These are phyloP conservation scores for Sicyos edulis DNA, from an alignment of 306 rosid genomes.

Conservation along the genomic window DNA sequence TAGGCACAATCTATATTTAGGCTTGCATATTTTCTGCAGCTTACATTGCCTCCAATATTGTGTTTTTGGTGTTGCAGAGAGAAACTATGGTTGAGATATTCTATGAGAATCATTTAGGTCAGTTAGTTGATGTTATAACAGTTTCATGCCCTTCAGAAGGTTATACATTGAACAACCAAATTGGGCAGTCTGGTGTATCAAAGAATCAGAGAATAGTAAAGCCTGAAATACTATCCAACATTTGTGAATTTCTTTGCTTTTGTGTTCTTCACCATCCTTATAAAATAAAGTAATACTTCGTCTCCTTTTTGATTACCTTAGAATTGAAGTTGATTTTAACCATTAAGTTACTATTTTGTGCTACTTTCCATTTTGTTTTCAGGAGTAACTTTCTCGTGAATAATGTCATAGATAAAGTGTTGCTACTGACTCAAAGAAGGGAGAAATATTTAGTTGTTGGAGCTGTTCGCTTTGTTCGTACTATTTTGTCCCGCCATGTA, in stretches of 20 bases:
- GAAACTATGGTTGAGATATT: slow-evolving; percentile 75
- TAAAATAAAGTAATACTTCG: slow-evolving; percentile 72
- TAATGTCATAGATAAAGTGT: slow-evolving; percentile 64
- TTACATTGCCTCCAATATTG: slow-evolving; percentile 25
- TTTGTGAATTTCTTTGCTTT: slow-evolving; percentile 90
- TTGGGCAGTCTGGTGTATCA: slow-evolving; percentile 33
- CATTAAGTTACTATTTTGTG: slow-evolving; percentile 14
- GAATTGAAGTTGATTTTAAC: slow-evolving; percentile 18
- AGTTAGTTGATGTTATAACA: slow-evolving; percentile 64
- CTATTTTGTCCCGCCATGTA: slow-evolving; percentile 78
- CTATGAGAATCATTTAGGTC: slow-evolving; percentile 84
- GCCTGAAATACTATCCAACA: slow-evolving; percentile 84
- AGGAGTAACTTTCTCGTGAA: slow-evolving; percentile 76
- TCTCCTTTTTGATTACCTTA: slow-evolving; percentile 21
- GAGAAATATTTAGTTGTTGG: slow-evolving; percentile 83
- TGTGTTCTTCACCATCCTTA: slow-evolving; percentile 92
- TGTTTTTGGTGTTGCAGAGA: slow-evolving; percentile 47
- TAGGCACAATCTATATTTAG: slow-evolving; percentile 1
- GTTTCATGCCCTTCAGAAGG: slow-evolving; percentile 65
- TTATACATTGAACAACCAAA: slow-evolving; percentile 34
- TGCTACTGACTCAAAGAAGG: slow-evolving; percentile 62
- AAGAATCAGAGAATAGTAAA: slow-evolving; percentile 43
- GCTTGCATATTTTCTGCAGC: slow-evolving; percentile 22
- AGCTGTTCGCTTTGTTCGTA: slow-evolving; percentile 86
- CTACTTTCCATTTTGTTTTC: slow-evolving; percentile 28